Evolutionary conservation across 2,329 filamentous ascomycete species (phyloP).

Genomic region (Phialemoniopsis sp.): DNA sequence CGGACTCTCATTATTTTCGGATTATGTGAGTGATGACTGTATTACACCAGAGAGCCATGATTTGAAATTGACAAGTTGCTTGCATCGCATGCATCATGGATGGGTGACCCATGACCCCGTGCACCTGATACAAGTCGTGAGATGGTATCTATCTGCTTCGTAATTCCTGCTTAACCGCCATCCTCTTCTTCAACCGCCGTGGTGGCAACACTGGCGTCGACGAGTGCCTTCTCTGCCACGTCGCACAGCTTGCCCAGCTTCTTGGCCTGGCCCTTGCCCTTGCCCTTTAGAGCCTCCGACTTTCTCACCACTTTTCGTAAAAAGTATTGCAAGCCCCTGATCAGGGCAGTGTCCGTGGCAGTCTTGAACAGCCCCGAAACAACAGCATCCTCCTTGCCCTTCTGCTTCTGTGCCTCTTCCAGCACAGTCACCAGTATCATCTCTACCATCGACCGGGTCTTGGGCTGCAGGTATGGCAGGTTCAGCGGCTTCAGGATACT

Average conservation of each 20-base stretch:
- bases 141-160: no score
- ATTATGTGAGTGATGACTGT: no score
- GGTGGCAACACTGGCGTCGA: constrained; percentile 13
- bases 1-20: no score
- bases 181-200: no score
- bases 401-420: constrained; percentile 54
- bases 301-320: constrained; percentile 70
- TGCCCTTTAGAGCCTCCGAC: constrained; percentile 49
- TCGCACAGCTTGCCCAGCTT: constrained; percentile 43
- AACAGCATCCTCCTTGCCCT: constrained; percentile 39
- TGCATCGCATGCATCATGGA: no score
- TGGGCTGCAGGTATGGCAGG: constrained; percentile 70
- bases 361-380: constrained; percentile 65
- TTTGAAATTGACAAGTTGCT: no score
- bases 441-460: constrained; percentile 76
- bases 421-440: constrained; percentile 74
- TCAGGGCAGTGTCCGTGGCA: constrained; percentile 62
- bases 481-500: constrained; percentile 66
- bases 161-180: not conserved
- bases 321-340: constrained; percentile 74
- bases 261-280: constrained; percentile 42
- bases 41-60: no score
- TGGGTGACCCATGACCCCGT: no score
- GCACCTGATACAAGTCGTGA: no score
- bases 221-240: constrained; percentile 31